Conservation (phyloP, 495 filamentous ascomycete genomes). For the Aspergillus olivimuriae region DNA sequence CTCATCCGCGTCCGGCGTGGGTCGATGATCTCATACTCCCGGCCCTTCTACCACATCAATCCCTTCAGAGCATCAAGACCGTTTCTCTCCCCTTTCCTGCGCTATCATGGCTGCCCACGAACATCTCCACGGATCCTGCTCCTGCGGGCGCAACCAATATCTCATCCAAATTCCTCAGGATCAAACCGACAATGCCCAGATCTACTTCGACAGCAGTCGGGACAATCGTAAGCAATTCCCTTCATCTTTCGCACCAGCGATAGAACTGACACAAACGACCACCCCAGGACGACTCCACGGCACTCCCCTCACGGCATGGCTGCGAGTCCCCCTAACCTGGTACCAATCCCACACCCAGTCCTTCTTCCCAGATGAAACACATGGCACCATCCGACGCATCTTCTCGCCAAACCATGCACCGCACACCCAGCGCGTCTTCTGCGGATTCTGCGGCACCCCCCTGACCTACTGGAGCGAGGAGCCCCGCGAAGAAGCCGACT, state of each 20-base stretch:
- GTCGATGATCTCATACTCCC: too few relatives aligned
- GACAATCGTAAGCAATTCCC: conserved; percentile 53
- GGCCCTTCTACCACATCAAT: too few relatives aligned
- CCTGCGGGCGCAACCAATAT: conserved; percentile 82
- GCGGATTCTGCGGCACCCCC: conserved; percentile 82
- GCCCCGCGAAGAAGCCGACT: conserved; percentile 61
- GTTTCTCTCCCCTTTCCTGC: too few relatives aligned
- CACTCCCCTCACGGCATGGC: conserved; percentile 66
- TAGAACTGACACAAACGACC: neutral
- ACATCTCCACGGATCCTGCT: conserved; percentile 67
- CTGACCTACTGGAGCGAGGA: conserved; percentile 74
- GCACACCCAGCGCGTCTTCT: conserved; percentile 67
- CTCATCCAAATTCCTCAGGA: conserved; percentile 58
- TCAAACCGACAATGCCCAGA: conserved; percentile 47
- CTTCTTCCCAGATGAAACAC: conserved; percentile 73
- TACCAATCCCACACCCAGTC: conserved; percentile 65
- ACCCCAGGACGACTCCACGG: conserved; percentile 56
- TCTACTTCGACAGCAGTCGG: conserved; percentile 62
- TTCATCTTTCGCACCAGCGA: too few relatives aligned
- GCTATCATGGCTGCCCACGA: conserved; percentile 38
- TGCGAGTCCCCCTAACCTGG: conserved; percentile 73
- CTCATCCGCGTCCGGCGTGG: too few relatives aligned
- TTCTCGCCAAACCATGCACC: conserved; percentile 58
- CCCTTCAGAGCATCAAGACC: neutral
- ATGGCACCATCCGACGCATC: conserved; percentile 59